Conservation (phyloP, 2,329 filamentous ascomycete genomes). For the Fusarium circinatum region DNA sequence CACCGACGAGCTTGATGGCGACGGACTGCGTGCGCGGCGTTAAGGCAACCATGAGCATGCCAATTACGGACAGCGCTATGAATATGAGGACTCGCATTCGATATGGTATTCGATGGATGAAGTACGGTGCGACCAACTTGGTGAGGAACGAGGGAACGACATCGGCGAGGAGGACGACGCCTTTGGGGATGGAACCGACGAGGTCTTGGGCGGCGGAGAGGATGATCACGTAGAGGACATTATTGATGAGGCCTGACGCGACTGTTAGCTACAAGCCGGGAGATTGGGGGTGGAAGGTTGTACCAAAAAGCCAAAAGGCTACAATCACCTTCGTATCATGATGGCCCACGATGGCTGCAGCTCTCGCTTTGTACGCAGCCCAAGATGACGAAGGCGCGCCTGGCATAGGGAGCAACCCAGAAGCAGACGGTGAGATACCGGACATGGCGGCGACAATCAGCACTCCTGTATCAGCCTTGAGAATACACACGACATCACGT, state of each 20-base stretch:
- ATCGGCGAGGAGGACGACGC: slow-evolving; percentile 90
- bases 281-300: rapidly evolving
- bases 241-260: slow-evolving; percentile 76
- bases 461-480: background rate
- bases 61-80: slow-evolving; percentile 77
- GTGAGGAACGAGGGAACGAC: slow-evolving; percentile 89
- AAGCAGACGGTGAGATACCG: slow-evolving; percentile 54
- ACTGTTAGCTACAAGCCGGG: background rate
- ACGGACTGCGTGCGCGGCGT: slow-evolving; percentile 76
- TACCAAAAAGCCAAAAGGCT: slow-evolving; percentile 96
- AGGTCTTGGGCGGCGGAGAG: slow-evolving; percentile 95
- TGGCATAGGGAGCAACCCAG: slow-evolving; percentile 65
- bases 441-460: slow-evolving; percentile 44
- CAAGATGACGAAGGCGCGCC: slow-evolving; percentile 73
- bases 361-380: slow-evolving; percentile 75
- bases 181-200: slow-evolving; percentile 91
- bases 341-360: slow-evolving; percentile 71
- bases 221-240: slow-evolving; percentile 97
- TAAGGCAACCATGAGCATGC: slow-evolving; percentile 90
- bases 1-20: slow-evolving; percentile 80
- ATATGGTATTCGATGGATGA: slow-evolving; percentile 90
- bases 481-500: slow-evolving; percentile 19
- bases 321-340: slow-evolving; percentile 76
- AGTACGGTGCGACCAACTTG: slow-evolving; percentile 91
- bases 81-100: slow-evolving; percentile 77